Percentiles rank a stretch among this genome's conserved stretches.
Conservation (phyloP, 75 land plant species). For the Isoetes taiwanensis region DNA sequence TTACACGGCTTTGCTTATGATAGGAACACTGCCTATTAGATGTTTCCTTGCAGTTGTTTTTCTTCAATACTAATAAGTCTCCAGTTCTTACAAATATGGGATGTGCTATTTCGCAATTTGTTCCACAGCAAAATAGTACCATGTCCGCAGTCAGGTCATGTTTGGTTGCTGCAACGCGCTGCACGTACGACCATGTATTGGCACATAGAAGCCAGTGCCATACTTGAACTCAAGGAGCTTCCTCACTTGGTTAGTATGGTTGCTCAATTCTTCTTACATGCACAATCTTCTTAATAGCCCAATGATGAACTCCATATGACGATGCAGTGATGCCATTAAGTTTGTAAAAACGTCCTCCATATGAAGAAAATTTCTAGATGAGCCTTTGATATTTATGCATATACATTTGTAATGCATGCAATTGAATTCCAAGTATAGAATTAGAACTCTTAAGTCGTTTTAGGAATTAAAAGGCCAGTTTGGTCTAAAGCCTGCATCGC, state of each 20-base stretch:
- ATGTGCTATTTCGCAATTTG: not conserved
- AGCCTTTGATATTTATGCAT: not conserved
- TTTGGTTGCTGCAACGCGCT: slow-evolving; percentile 89
- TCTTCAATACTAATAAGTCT: too few species aligned
- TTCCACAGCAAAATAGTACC: slow-evolving; percentile 60
- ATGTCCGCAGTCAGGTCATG: slow-evolving; percentile 72
- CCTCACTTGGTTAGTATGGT: slow-evolving; percentile 41
- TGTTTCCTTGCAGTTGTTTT: too few species aligned
- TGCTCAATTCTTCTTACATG: not conserved
- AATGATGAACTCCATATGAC: too few species aligned
- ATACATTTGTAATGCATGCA: not conserved
- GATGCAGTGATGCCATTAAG: too few species aligned
- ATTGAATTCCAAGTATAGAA: too few species aligned
- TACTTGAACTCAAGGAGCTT: slow-evolving; percentile 78
- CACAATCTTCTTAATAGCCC: too few species aligned
- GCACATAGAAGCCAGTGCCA: slow-evolving; percentile 96
- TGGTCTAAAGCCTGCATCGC: too few species aligned
- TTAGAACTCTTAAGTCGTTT: not conserved
- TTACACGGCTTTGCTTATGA: too few species aligned
- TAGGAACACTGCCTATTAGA: too few species aligned
- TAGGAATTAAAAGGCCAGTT: too few species aligned
- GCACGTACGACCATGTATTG: slow-evolving; percentile 74
- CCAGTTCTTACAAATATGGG: not conserved
- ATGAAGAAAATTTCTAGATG: too few species aligned
- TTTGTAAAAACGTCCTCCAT: too few species aligned